Percentiles rank a stretch among this genome's conserved stretches.
phyloP scores from a whole-genome alignment of 2,329 filamentous ascomycete genomes.

The Thielaviopsis musarum region DNA sequence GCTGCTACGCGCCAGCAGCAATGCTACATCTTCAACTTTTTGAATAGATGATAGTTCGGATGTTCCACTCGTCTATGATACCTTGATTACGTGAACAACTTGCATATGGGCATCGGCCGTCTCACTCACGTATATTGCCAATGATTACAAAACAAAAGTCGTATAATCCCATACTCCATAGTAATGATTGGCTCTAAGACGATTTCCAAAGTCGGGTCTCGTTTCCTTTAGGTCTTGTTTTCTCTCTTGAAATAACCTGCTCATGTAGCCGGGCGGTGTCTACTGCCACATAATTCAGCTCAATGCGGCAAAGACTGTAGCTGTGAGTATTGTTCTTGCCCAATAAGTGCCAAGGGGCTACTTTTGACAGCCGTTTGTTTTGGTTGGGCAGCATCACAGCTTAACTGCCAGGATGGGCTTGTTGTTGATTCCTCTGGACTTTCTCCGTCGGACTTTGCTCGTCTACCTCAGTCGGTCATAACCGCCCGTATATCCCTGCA shows the following conservation, averaged over 20 bases:
- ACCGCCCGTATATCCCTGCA: too few relatives aligned
- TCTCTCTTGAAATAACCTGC: background rate
- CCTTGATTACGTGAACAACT: background rate
- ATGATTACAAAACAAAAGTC: background rate
- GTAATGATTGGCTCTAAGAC: background rate
- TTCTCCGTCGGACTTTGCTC: too few relatives aligned
- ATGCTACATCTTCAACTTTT: background rate
- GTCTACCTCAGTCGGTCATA: too few relatives aligned
- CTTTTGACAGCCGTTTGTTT: background rate
- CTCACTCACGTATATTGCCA: background rate
- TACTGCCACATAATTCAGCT: background rate
- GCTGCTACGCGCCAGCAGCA: background rate
- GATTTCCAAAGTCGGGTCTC: background rate
- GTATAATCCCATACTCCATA: background rate
- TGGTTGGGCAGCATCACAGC: background rate
- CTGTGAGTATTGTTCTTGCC: background rate
- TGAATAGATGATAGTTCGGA: background rate
- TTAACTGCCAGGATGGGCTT: background rate
- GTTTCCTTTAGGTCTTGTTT: background rate
- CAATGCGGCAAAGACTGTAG: background rate
- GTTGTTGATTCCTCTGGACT: background rate
- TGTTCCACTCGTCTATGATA: background rate
- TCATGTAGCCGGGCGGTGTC: background rate
- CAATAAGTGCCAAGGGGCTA: background rate
- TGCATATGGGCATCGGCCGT: too few relatives aligned